Percentiles rank a stretch among this genome's conserved stretches.
These are phyloP conservation scores for Misopates orontium DNA, from an alignment of 257 asterid species.

Conservation along the genomic window DNA sequence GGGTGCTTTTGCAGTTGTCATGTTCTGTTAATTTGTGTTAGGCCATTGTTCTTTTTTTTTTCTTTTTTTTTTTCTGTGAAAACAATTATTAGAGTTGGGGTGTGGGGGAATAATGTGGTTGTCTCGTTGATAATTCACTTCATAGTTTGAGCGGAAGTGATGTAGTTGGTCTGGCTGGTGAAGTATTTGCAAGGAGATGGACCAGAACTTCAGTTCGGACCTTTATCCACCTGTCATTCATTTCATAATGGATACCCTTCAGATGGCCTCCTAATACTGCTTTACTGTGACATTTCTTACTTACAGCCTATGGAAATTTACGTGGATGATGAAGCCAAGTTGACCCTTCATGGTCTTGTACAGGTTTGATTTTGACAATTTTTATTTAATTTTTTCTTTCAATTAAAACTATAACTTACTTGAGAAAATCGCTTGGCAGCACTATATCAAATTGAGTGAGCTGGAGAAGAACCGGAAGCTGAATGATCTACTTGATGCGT, in stretches of 20 bases:
- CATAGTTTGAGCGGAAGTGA: not conserved
- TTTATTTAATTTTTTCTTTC: not conserved
- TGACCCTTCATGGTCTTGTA: slow-evolving; percentile 97
- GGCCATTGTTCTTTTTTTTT: slow-evolving; percentile 11
- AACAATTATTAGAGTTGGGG: slow-evolving; percentile 8
- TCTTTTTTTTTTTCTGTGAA: slow-evolving; percentile 9
- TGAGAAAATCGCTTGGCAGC: slow-evolving; percentile 44
- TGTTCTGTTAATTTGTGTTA: slow-evolving; percentile 1
- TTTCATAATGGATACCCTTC: slow-evolving; percentile 65
- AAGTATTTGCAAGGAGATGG: slow-evolving; percentile 56
- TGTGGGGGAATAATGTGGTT: slow-evolving; percentile 25
- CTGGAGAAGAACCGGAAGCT: slow-evolving; percentile 88
- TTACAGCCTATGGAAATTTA: slow-evolving; percentile 99
- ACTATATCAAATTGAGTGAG: slow-evolving; percentile 91
- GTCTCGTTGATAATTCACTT: not conserved
- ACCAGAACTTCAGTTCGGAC: slow-evolving; percentile 47
- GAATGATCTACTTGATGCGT: slow-evolving; percentile 86
- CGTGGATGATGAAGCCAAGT: slow-evolving; percentile 93
- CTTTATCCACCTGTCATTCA: slow-evolving; percentile 53
- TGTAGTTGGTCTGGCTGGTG: slow-evolving; percentile 38
- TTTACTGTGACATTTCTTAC: slow-evolving; percentile 75
- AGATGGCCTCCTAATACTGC: slow-evolving; percentile 61
- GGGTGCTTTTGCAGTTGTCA: slow-evolving; percentile 20
- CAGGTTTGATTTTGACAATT: slow-evolving; percentile 55
- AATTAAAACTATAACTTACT: slow-evolving; percentile 9